Percentiles rank a stretch among this genome's conserved stretches.
Evolutionary conservation across 169 alveolate species (phyloP).

Genomic region (Eimeria brunetti): DNA sequence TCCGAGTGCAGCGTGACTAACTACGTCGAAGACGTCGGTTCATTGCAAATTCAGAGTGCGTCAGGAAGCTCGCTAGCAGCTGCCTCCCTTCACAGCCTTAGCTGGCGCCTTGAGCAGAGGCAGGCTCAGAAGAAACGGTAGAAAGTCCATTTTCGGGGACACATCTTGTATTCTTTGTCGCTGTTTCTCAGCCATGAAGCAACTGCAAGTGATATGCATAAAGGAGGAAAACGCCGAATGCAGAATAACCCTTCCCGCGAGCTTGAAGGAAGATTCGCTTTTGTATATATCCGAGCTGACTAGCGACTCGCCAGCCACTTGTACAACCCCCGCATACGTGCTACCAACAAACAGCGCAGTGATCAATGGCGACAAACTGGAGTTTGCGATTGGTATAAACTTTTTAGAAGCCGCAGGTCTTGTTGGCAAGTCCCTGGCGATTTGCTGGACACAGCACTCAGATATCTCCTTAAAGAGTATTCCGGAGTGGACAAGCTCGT

Average conservation of each 20-base stretch:
- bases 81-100: background rate
- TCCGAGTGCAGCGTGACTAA: slow-evolving; percentile 32
- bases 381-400: background rate
- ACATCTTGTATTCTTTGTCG: background rate
- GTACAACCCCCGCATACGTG: background rate
- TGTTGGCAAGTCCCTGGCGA: slow-evolving; percentile 6
- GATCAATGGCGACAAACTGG: background rate
- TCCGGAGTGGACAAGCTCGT: slow-evolving; percentile 23
- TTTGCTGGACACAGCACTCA: slow-evolving; percentile 42
- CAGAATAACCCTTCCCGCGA: slow-evolving; percentile 23
- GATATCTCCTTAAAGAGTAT: background rate
- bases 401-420: slow-evolving; percentile 22
- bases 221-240: background rate
- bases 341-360: background rate
- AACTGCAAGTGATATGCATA: slow-evolving; percentile 25
- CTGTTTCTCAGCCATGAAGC: slow-evolving; percentile 25
- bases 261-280: background rate
- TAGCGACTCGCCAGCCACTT: background rate
- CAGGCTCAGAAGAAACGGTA: background rate
- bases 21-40: slow-evolving; percentile 40
- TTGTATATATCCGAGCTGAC: slow-evolving; percentile 16
- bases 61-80: background rate
- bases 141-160: background rate
- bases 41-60: slow-evolving; percentile 55
- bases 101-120: background rate